These are phyloP conservation scores for Penicillium crystallinum DNA, from an alignment of 495 filamentous ascomycete genomes.

Conservation along the genomic window DNA sequence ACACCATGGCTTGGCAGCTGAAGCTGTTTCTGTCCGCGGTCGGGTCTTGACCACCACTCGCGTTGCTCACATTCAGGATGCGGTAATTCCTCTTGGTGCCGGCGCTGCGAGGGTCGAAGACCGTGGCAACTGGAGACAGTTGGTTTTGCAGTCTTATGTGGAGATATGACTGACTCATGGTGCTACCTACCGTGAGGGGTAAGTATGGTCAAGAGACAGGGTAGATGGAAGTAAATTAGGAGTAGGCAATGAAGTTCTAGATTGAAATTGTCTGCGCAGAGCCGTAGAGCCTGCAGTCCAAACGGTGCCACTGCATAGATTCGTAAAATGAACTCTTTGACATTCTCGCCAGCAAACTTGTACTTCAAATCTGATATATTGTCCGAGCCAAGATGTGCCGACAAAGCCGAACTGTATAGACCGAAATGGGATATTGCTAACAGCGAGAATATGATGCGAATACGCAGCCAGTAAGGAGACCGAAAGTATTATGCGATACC, in stretches of 20 bases:
- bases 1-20: slow-evolving; percentile 8
- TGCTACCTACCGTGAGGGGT: not conserved
- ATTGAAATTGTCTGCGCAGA: not conserved
- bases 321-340: not conserved
- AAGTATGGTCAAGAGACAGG: not conserved
- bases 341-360: too few relatives aligned
- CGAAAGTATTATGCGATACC: too few relatives aligned
- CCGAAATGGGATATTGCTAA: too few relatives aligned
- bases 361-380: too few relatives aligned
- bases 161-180: too few relatives aligned
- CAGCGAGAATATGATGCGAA: too few relatives aligned
- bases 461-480: too few relatives aligned
- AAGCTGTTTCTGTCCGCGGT: slow-evolving; percentile 18
- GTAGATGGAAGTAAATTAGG: not conserved
- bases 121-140: slow-evolving; percentile 6
- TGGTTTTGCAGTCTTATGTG: slow-evolving; percentile 8
- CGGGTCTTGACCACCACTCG: slow-evolving; percentile 24
- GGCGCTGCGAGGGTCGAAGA: not conserved
- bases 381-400: too few relatives aligned
- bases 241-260: not conserved
- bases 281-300: not conserved
- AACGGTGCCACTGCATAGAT: not conserved
- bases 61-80: slow-evolving; percentile 15
- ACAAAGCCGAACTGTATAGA: too few relatives aligned
- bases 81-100: slow-evolving; percentile 14